Base-by-base conservation (phyloP, 1,284 basidiomycete genomes). In the Melampsora americana region DNA sequence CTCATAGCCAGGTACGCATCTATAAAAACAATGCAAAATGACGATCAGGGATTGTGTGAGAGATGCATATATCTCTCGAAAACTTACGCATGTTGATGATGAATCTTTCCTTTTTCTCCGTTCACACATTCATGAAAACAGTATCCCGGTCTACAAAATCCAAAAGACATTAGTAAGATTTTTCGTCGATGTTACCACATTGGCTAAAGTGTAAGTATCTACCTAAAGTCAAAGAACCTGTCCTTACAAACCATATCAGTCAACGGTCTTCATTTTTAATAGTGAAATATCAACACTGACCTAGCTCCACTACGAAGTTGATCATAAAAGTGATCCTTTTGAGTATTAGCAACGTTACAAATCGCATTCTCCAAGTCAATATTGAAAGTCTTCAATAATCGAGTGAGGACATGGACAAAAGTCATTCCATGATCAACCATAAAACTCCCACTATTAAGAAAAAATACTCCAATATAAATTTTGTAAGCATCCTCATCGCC, bases 211-310 rank as follows among this genome's bases (percentile, higher is more conserved):
- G 1, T 20, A 5, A 39, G 7, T 42, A 61, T 61, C 11, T 23
- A 72, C 69, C 69, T 72, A 30, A 72, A 72, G 64, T 72, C 69
- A 26, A 72, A 72, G 23, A 72, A 72, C 61, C 69, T 72, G 26
- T 42, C 28, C 12, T 23, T 44, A n/a, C 14, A 20, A 59, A 12
- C 53, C 1, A 23, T 59, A 23, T 59, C 28, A 59, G n/a, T 59
- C 23, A 11, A 11, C 18, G 20, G 5, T 3, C 14, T 23, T 11
- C 7, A 20, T 26, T 59, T 12, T 59, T 59, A 20, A 59, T 23
- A 26, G 12, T 23, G 1, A 26, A 18, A 59, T 26, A 0, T 11
- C n/a, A 6, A 62, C n/a, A 30, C 69, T 14, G 28, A 72, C 69
- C 69, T 23, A 32, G 69, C 32, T 32, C 69, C 69, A 32, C 44